Base-by-base conservation (phyloP, 2,329 filamentous ascomycete genomes). In the Nigrospora oryzae region DNA sequence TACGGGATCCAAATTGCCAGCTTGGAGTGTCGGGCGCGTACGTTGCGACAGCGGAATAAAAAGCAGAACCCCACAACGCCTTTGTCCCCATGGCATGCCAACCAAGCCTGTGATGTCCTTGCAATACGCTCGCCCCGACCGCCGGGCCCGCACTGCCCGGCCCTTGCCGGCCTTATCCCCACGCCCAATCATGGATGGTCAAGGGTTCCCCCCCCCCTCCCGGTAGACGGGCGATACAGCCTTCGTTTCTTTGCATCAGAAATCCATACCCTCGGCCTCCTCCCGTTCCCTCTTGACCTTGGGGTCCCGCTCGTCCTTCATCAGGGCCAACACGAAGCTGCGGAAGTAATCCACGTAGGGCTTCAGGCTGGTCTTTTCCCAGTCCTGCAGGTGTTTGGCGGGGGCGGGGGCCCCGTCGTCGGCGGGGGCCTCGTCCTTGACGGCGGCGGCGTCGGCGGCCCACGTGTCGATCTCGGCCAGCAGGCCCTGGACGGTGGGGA, bases 351-450 rank as follows among this genome's bases (percentile, higher is more conserved):
- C 90, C 33, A 97, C 81, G 61, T 95, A 97, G 10, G 89, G 89
- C 69, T 86, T 95, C 59, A 98, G 65, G 52, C 88, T 89, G 19
- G 93, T 98, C 79, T 97, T 98, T 67, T 98, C 91, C 83, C 91
- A 97, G 60, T 98, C 93, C 53, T 84, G 78, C 40, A 86, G 57
- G 45, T 68, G 70, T 44, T 46, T 44, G 15, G n/a, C 35, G n/a
- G 36, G 11, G 8, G 42, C 33, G 16, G 52, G 50, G 1, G 53
- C 59, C 36, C 57, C 57, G 11, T 54, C 53, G 32, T 52, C 62
- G 30, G 56, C 53, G 6, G 19, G n/a, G n/a, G n/a, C n/a, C n/a
- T 51, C 59, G 0, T 69, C 69, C 28, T 66, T 62, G 2, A 63
- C 68, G 11, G 58, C 64, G 12, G 72, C 69, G 6, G 62, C 69